Conservation (phyloP, 1,139 yeast genomes). For the Hansenula sp. region DNA sequence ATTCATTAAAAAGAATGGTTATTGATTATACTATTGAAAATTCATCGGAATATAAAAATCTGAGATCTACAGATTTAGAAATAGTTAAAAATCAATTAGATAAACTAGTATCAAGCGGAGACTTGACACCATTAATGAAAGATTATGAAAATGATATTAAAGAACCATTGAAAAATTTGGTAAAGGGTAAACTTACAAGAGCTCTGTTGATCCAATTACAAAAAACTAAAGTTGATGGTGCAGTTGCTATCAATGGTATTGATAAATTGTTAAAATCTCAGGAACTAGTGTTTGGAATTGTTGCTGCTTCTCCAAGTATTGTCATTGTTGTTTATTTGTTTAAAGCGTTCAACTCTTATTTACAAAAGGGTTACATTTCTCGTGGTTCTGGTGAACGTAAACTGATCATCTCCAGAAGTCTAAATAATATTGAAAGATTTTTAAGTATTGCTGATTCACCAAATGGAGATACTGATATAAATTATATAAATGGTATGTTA, state of each 20-base stretch:
- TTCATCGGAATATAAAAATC: slow-evolving; percentile 23
- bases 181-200: slow-evolving; percentile 68
- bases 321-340: slow-evolving; percentile 48
- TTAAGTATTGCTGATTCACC: slow-evolving; percentile 25
- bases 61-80: slow-evolving; percentile 15
- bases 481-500: slow-evolving; percentile 41
- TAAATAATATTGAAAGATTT: slow-evolving; percentile 57
- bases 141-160: slow-evolving; percentile 75
- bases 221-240: slow-evolving; percentile 94
- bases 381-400: slow-evolving; percentile 18
- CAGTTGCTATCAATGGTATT: slow-evolving; percentile 83
- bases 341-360: slow-evolving; percentile 21
- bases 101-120: slow-evolving; percentile 55
- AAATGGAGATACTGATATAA: slow-evolving; percentile 12
- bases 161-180: slow-evolving; percentile 59
- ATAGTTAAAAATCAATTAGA: slow-evolving; percentile 24
- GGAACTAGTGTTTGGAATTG: slow-evolving; percentile 85
- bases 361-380: slow-evolving; percentile 34
- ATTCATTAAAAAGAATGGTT: slow-evolving; percentile 85
- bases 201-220: slow-evolving; percentile 85
- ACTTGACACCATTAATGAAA: slow-evolving; percentile 72
- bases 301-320: slow-evolving; percentile 81
- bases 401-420: slow-evolving; percentile 41
- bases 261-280: slow-evolving; percentile 87
- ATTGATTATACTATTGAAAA: slow-evolving; percentile 59